phyloP scores from a whole-genome alignment of 164 flowering plant genomes.

The Magnolia officinalis region DNA sequence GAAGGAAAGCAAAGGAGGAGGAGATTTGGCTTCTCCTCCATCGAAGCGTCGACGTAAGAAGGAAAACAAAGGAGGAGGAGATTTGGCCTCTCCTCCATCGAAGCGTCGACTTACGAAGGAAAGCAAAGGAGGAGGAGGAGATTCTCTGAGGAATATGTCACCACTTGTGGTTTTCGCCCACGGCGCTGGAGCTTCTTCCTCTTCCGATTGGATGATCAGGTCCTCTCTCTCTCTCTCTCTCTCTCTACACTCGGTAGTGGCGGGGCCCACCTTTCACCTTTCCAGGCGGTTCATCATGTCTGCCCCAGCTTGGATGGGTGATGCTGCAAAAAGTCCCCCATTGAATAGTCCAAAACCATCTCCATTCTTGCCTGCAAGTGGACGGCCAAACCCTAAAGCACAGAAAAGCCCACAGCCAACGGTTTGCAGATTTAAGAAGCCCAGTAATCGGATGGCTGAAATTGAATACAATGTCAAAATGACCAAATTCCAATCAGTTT shows the following conservation, averaged over 20 bases:
- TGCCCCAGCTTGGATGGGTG: too few species aligned
- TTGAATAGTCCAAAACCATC: too few species aligned
- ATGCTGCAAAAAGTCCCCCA: too few species aligned
- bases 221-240: slow-evolving; percentile 13
- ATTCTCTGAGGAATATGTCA: slow-evolving; percentile 13
- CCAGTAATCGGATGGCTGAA: too few species aligned
- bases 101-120: slow-evolving; percentile 37
- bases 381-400: too few species aligned
- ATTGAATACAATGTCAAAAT: too few species aligned
- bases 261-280: too few species aligned
- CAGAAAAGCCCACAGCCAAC: too few species aligned
- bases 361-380: too few species aligned
- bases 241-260: not conserved
- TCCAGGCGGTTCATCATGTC: too few species aligned
- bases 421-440: too few species aligned
- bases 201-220: slow-evolving; percentile 91
- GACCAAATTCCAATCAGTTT: too few species aligned
- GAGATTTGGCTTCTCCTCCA: slow-evolving; percentile 29
- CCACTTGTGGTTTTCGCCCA: slow-evolving; percentile 88
- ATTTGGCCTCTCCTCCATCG: slow-evolving; percentile 24
- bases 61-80: slow-evolving; percentile 12
- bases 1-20: slow-evolving; percentile 13
- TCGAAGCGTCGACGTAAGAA: slow-evolving; percentile 38
- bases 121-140: slow-evolving; percentile 13
- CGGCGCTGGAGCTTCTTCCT: slow-evolving; percentile 90